Percentiles rank a stretch among this genome's conserved stretches.
These are phyloP conservation scores for Cryptococcus wingfieldii DNA, from an alignment of 1,284 basidiomycete species.

Conservation along the genomic window DNA sequence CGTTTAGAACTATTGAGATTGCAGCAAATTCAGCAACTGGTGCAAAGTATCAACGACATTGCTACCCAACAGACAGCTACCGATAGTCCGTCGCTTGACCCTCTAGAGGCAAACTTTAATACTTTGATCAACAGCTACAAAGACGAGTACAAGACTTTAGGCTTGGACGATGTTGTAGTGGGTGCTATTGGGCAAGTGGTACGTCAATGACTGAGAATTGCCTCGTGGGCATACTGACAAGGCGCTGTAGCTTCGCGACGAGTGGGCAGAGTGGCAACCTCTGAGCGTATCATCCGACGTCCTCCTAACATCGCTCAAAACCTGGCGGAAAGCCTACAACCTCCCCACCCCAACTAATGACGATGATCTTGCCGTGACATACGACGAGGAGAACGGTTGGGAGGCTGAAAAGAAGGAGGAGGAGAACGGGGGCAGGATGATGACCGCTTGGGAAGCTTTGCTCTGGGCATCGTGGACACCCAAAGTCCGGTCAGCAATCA, in stretches of 20 bases:
- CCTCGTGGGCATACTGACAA: background rate
- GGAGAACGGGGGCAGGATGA: conserved; percentile 47
- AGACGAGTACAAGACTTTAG: conserved; percentile 71
- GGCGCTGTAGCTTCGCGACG: conserved; percentile 13
- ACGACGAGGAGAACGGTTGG: background rate
- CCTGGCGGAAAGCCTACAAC: conserved; percentile 45
- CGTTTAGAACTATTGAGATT: conserved; percentile 64
- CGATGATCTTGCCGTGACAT: background rate
- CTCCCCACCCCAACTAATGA: conserved; percentile 15
- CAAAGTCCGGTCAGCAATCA: conserved; percentile 80
- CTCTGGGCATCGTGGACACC: conserved; percentile 95
- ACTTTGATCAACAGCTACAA: conserved; percentile 66
- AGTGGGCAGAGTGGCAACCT: conserved; percentile 40
- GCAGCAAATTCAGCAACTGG: conserved; percentile 67
- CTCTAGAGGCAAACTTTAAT: conserved; percentile 67
- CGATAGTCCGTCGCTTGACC: conserved; percentile 61
- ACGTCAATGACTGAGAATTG: conserved; percentile 28
- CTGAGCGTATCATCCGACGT: conserved; percentile 37
- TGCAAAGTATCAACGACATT: conserved; percentile 63
- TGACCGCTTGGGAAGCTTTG: conserved; percentile 93
- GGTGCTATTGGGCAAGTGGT: conserved; percentile 78
- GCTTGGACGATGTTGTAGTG: conserved; percentile 85
- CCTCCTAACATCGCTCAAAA: conserved; percentile 39
- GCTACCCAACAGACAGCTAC: conserved; percentile 59
- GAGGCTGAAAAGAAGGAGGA: conserved; percentile 1